These are phyloP conservation scores for Penicillium steckii DNA, from an alignment of 495 filamentous ascomycete species.

Conservation along the genomic window DNA sequence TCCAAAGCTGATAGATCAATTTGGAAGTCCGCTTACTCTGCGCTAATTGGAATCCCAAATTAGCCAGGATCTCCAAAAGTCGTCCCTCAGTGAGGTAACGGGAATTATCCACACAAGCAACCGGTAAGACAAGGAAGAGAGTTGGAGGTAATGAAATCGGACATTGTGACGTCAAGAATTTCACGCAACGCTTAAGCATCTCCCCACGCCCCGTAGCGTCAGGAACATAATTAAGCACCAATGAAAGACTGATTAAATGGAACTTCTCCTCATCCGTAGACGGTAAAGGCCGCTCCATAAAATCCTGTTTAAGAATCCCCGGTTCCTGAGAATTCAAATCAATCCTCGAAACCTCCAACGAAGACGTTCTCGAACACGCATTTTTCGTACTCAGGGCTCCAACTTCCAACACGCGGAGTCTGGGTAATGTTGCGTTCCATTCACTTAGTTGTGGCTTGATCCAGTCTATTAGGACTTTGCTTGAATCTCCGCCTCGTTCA, in stretches of 20 bases:
- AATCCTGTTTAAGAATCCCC: constrained; percentile 83
- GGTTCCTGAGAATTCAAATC: constrained; percentile 84
- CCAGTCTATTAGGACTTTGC: constrained; percentile 84
- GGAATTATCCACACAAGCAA: constrained; percentile 87
- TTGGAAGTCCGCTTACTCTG: constrained; percentile 74
- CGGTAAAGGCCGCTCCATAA: constrained; percentile 86
- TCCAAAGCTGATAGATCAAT: constrained; percentile 88
- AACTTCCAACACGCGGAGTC: constrained; percentile 76
- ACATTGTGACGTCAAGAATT: constrained; percentile 47
- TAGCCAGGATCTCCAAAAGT: constrained; percentile 69
- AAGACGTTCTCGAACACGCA: constrained; percentile 67
- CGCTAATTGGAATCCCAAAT: constrained; percentile 66
- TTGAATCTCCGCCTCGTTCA: constrained; percentile 88
- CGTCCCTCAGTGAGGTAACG: constrained; percentile 80
- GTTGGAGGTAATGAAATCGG: constrained; percentile 55
- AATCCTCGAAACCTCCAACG: constrained; percentile 79
- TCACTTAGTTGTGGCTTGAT: constrained; percentile 49
- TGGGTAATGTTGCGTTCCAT: constrained; percentile 23
- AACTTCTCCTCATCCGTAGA: constrained; percentile 60
- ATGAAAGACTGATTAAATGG: constrained; percentile 86
- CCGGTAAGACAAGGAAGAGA: constrained; percentile 87
- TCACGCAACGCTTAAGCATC: constrained; percentile 71
- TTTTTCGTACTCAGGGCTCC: constrained; percentile 86
- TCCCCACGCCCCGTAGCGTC: constrained; percentile 71
- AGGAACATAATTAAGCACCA: constrained; percentile 94